Evolutionary conservation across 106 monocot genomes (phyloP), one percentile per base, ranked within the genome.

Genomic region (Allium sativum): DNA sequence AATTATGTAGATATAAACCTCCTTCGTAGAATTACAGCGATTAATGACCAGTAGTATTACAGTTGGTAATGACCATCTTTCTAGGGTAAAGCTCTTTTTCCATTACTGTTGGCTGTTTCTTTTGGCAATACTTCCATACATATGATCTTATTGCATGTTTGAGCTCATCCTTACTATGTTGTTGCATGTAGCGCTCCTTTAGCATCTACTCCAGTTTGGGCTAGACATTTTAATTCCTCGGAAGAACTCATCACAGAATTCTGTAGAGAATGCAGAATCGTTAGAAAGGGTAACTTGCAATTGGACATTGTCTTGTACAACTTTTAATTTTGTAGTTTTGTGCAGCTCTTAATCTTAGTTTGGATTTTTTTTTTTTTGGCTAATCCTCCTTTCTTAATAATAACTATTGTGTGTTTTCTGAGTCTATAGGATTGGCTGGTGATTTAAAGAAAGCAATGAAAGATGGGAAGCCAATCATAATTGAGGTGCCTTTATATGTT

Each of bases 401-500:
- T 48, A 48, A 19, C 12, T 8, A 16, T 61, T 12, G 48, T 45
- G 0, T 59, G 44, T 52, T 58, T 64, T 31, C 31, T 31, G 31
- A 31, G 31, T 31, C 31, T 70, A 11, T 73, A 98, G 98, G 98
- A 13, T 81, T 98, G 80, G 98, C 98, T 76, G 98, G 98, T 61
- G 98, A 98, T 75, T 73, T 98, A 53, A 98, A 98, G 85, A 98
- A 98, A 82, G 98, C 98, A 17, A 88, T 98, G 98, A 98, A 98
- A 83, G 98, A 98, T 85, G 98, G 98, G 76, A 98, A 98, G 65
- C 92, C 98, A 72, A 98, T 98, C 55, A 98, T 98, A 55, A 98
- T 98, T 62, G 98, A 98, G 92, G 98, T 98, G 61, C 65, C 59
- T 31, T 31, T 31, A 31, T 31, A 31, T 31, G 0, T 31, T 48